Conservation (phyloP, 2,329 filamentous ascomycete species). For the Tolypocladium guangdongense region DNA sequence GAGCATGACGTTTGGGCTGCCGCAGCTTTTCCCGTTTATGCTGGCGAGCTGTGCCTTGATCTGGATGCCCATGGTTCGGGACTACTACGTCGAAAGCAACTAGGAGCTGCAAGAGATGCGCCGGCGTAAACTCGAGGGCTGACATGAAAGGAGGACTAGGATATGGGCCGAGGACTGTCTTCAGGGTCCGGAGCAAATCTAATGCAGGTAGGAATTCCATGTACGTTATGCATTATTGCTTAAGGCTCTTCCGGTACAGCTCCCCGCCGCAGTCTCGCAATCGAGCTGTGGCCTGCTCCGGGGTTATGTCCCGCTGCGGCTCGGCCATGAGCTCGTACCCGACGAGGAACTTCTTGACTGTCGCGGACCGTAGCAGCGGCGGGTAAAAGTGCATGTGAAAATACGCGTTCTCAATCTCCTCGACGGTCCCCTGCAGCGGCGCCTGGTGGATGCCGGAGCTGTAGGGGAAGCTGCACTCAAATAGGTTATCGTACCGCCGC, state of each 20-base stretch:
- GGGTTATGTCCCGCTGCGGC: conserved; percentile 96
- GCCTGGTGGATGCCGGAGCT: conserved; percentile 96
- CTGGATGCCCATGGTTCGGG: conserved; percentile 59
- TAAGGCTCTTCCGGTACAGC: conserved; percentile 61
- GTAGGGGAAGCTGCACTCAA: conserved; percentile 94
- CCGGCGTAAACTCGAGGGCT: not conserved
- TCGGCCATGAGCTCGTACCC: conserved; percentile 96
- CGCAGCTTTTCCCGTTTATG: conserved; percentile 44
- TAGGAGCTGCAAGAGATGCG: conserved; percentile 6
- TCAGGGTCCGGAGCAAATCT: not conserved
- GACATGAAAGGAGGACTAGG: too few relatives aligned
- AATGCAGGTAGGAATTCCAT: not conserved
- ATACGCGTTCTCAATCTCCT: conserved; percentile 80
- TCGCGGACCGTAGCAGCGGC: conserved; percentile 81
- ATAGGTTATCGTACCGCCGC: conserved; percentile 88
- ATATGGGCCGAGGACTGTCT: not conserved
- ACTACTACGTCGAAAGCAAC: conserved; percentile 48
- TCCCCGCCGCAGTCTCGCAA: conserved; percentile 68
- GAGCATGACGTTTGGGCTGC: conserved; percentile 54
- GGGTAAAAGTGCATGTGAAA: conserved; percentile 98
- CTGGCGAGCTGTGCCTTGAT: conserved; percentile 38
- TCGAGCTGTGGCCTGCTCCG: conserved; percentile 79
- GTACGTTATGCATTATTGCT: conserved; percentile 4
- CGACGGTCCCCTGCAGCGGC: conserved; percentile 67
- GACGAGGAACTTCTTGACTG: conserved; percentile 90